Evolutionary conservation across 306 rosid species (phyloP).

Genomic region (Dalbergia cultrata): DNA sequence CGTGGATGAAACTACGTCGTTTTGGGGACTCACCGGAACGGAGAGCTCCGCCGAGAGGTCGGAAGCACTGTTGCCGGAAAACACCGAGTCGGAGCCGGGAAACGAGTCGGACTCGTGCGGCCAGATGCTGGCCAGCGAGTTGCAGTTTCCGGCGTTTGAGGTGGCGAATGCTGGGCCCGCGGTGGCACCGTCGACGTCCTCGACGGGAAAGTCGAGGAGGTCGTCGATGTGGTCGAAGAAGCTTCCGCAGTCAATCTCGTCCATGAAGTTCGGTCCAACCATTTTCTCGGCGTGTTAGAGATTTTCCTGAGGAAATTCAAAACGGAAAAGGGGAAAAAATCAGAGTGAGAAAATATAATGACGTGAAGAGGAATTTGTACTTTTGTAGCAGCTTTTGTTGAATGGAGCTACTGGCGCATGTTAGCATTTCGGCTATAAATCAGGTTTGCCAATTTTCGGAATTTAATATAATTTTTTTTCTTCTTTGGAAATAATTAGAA

Average conservation of each 20-base stretch:
- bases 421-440: constrained; percentile 41
- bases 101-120: constrained; percentile 58
- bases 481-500: neutral
- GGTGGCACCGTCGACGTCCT: constrained; percentile 53
- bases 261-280: constrained; percentile 78
- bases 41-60: constrained; percentile 93
- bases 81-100: constrained; percentile 66
- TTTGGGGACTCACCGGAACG: constrained; percentile 75
- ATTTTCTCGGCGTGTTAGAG: constrained; percentile 48
- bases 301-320: constrained; percentile 48
- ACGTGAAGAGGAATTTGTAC: neutral
- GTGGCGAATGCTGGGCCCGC: constrained; percentile 48
- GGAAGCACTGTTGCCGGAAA: constrained; percentile 67
- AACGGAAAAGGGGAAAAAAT: neutral
- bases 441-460: constrained; percentile 27
- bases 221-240: constrained; percentile 97
- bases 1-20: neutral
- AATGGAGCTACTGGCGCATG: constrained; percentile 50
- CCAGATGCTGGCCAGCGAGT: constrained; percentile 69
- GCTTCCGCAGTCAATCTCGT: constrained; percentile 87
- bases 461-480: neutral
- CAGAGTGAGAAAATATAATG: neutral
- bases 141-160: constrained; percentile 50
- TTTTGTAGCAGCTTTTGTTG: constrained; percentile 4
- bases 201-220: constrained; percentile 80